Evolutionary conservation across 208 protist genomes (phyloP).

Genomic region (Leishmania guyanensis): DNA sequence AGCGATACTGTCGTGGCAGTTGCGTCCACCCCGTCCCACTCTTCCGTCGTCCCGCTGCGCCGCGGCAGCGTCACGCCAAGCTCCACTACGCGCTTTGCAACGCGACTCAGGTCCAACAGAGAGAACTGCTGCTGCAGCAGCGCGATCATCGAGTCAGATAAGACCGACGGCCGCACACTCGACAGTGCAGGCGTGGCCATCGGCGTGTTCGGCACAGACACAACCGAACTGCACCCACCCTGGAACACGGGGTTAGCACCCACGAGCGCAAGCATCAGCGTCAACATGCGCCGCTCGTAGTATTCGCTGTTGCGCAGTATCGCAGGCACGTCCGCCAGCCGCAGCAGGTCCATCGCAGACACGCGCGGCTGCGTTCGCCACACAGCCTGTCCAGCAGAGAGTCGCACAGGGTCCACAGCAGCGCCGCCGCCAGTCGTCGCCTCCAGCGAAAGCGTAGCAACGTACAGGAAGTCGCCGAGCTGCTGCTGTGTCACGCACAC

Average conservation of each 20-base stretch:
- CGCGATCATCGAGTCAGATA: constrained; percentile 23
- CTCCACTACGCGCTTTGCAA: constrained; percentile 36
- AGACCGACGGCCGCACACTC: neutral
- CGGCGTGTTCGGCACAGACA: constrained; percentile 2
- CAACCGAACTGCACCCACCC: neutral
- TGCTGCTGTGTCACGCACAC: constrained; percentile 29
- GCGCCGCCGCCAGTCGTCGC: constrained; percentile 4
- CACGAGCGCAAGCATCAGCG: constrained; percentile 28
- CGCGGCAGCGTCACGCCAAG: constrained; percentile 29
- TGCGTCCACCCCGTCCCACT: neutral
- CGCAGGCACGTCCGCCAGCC: constrained; percentile 27
- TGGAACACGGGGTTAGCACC: neutral
- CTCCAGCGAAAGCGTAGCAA: constrained; percentile 20
- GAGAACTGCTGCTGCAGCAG: constrained; percentile 34
- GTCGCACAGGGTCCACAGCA: constrained; percentile 10
- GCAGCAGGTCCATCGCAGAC: constrained; percentile 46
- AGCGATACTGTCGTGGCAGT: neutral
- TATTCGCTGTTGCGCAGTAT: constrained; percentile 32
- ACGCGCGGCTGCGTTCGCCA: constrained; percentile 40
- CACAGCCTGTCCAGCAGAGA: constrained; percentile 22
- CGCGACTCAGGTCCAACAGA: constrained; percentile 38
- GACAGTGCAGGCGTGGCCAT: neutral
- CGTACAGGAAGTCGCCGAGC: constrained; percentile 37
- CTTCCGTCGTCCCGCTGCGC: constrained; percentile 7
- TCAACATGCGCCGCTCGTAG: constrained; percentile 40